These are phyloP conservation scores for Colletotrichum lini DNA, from an alignment of 2,329 filamentous ascomycete species.

Conservation along the genomic window DNA sequence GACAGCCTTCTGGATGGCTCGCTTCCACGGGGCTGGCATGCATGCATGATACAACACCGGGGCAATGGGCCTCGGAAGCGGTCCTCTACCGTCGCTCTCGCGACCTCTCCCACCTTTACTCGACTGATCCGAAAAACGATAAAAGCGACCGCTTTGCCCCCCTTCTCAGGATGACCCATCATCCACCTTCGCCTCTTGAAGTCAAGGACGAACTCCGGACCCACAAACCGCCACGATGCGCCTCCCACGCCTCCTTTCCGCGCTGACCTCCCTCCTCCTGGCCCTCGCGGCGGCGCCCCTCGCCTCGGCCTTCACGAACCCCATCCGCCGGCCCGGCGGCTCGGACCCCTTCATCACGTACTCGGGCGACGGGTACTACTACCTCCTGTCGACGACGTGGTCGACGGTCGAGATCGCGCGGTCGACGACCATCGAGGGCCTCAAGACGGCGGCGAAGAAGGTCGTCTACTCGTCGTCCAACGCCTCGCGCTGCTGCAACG, in stretches of 20 bases:
- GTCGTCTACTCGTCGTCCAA: conserved; percentile 64
- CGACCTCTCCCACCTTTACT: not conserved
- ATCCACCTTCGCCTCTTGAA: too few species aligned
- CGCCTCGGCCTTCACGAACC: conserved; percentile 62
- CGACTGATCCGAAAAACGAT: not conserved
- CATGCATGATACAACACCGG: too few species aligned
- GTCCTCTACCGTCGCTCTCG: not conserved
- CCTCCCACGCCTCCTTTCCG: conserved; percentile 40
- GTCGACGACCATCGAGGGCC: conserved; percentile 66
- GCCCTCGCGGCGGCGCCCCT: conserved; percentile 36
- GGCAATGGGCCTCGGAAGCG: too few species aligned
- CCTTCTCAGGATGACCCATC: not conserved
- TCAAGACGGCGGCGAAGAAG: conserved; percentile 67
- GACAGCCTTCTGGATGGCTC: not conserved
- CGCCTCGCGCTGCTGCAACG: conserved; percentile 59
- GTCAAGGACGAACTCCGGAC: too few species aligned
- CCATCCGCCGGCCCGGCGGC: conserved; percentile 64
- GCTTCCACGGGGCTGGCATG: not conserved
- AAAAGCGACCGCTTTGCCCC: too few species aligned
- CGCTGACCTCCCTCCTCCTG: conserved; percentile 16
- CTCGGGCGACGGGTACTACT: conserved; percentile 66
- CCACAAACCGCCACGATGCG: not conserved
- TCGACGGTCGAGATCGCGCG: conserved; percentile 67
- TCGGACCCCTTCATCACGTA: conserved; percentile 68
- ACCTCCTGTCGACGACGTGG: conserved; percentile 70